A percentile compares a stretch with the other conserved stretches of the same genome.
Conservation (phyloP, 805 yeast genomes). For the Barnettozyma siamensis region DNA sequence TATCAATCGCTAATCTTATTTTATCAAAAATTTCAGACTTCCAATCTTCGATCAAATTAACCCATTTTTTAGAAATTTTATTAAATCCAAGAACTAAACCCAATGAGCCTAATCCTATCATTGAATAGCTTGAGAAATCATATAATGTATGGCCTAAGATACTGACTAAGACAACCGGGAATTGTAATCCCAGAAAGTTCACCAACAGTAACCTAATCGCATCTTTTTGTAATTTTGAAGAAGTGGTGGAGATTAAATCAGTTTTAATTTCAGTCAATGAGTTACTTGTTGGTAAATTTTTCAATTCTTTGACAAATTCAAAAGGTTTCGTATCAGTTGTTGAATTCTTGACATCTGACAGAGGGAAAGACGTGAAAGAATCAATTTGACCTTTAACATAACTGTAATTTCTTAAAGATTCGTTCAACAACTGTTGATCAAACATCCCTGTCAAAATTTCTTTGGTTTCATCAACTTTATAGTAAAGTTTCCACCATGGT, state of each 20-base stretch:
- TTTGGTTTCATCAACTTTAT: slow-evolving; percentile 27
- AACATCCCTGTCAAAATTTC: slow-evolving; percentile 24
- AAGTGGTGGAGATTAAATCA: slow-evolving; percentile 16
- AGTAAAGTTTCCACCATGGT: slow-evolving; percentile 29
- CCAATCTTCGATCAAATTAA: slow-evolving; percentile 19
- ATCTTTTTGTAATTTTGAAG: slow-evolving; percentile 21
- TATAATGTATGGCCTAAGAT: slow-evolving; percentile 25
- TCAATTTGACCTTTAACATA: slow-evolving; percentile 30
- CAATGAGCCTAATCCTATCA: slow-evolving; percentile 27
- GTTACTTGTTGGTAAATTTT: slow-evolving; percentile 10
- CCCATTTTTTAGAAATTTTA: slow-evolving; percentile 28
- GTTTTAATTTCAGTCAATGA: slow-evolving; percentile 17
- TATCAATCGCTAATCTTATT: slow-evolving; percentile 17
- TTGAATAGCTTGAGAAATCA: slow-evolving; percentile 27
- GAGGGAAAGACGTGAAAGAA: slow-evolving; percentile 20
- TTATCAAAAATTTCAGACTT: slow-evolving; percentile 22
- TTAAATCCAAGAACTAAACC: slow-evolving; percentile 29
- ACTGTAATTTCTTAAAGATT: slow-evolving; percentile 24
- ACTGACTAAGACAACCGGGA: slow-evolving; percentile 26
- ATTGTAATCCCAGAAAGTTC: slow-evolving; percentile 27
- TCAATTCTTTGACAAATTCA: slow-evolving; percentile 4
- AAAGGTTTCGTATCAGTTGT: background rate
- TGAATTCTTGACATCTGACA: background rate
- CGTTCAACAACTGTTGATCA: slow-evolving; percentile 20
- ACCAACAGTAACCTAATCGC: slow-evolving; percentile 22